Conservation (phyloP, 2,329 filamentous ascomycete genomes). For the Ophiostoma montium region DNA sequence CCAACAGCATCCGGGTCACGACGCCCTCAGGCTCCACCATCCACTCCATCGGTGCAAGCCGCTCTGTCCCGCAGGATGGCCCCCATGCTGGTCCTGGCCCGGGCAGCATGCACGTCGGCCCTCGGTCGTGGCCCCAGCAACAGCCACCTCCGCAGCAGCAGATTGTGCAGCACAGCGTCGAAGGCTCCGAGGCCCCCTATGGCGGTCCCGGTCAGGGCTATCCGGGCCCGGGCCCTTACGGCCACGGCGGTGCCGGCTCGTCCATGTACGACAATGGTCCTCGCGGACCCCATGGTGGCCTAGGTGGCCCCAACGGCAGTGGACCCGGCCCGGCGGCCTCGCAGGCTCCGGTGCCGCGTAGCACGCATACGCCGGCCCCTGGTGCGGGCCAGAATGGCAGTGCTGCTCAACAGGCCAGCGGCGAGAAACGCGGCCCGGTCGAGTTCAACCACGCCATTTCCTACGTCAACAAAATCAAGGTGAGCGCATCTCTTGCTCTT, state of each 20-base stretch:
- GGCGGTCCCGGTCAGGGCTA: conserved; percentile 40
- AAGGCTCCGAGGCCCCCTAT: conserved; percentile 49
- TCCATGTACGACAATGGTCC: conserved; percentile 10
- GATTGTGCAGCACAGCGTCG: conserved; percentile 42
- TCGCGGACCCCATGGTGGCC: conserved; percentile 5
- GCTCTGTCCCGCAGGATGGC: conserved; percentile 32
- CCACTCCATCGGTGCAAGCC: conserved; percentile 56
- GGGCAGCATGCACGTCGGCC: conserved; percentile 31
- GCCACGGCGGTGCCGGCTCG: conserved; percentile 4
- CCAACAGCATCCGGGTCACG: conserved; percentile 90
- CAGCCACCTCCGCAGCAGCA: conserved; percentile 42
- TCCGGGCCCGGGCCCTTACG: conserved; percentile 20
- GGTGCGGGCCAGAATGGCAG: conserved; percentile 47
- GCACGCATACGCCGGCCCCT: conserved; percentile 37
- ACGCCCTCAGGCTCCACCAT: conserved; percentile 97
- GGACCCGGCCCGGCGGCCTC: conserved; percentile 4
- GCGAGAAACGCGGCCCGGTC: conserved; percentile 84
- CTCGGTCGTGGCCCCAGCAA: conserved; percentile 28
- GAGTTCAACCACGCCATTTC: conserved; percentile 99
- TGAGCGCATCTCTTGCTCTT: conserved; percentile 25
- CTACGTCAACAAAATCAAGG: conserved; percentile 99
- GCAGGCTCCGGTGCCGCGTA: conserved; percentile 34
- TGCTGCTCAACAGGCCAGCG: conserved; percentile 41
- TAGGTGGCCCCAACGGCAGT: background rate
- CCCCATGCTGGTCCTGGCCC: conserved; percentile 22